Percentiles rank a stretch among this genome's conserved stretches.
phyloP scores from a whole-genome alignment of 208 protist genomes.

The Lotmaria passim region DNA sequence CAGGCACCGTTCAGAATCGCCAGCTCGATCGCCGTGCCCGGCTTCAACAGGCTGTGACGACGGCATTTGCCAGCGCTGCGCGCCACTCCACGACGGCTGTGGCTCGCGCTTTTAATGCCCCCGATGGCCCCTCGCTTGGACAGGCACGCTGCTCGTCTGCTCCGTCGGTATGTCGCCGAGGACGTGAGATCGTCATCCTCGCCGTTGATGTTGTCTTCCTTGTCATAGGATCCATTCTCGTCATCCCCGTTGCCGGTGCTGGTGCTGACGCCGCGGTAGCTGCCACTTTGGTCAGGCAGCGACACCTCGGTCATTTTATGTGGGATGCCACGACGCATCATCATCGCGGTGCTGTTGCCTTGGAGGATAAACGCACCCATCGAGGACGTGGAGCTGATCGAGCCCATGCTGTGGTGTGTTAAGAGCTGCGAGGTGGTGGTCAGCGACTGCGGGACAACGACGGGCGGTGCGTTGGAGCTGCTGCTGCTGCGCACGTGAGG shows the following conservation, averaged over 20 bases:
- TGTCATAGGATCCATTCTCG: background rate
- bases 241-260: background rate
- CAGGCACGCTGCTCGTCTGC: background rate
- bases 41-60: slow-evolving; percentile 15
- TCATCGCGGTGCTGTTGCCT: slow-evolving; percentile 13
- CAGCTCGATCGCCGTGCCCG: slow-evolving; percentile 29
- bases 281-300: slow-evolving; percentile 3
- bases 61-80: background rate
- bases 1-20: slow-evolving; percentile 14
- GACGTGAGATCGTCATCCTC: slow-evolving; percentile 1
- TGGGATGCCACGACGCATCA: slow-evolving; percentile 22
- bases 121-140: background rate
- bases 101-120: background rate
- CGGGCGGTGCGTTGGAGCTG: background rate
- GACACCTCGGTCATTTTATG: slow-evolving; percentile 1
- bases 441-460: slow-evolving; percentile 4
- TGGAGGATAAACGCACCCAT: slow-evolving; percentile 32
- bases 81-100: slow-evolving; percentile 7
- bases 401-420: slow-evolving; percentile 1
- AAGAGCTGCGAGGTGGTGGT: slow-evolving; percentile 6
- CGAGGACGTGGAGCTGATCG: slow-evolving; percentile 22
- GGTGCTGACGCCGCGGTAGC: background rate
- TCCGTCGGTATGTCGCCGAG: slow-evolving; percentile 1
- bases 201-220: background rate
- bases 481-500: slow-evolving; percentile 14